Conservation (phyloP, 495 filamentous ascomycete genomes). For the Podospora appendiculata region DNA sequence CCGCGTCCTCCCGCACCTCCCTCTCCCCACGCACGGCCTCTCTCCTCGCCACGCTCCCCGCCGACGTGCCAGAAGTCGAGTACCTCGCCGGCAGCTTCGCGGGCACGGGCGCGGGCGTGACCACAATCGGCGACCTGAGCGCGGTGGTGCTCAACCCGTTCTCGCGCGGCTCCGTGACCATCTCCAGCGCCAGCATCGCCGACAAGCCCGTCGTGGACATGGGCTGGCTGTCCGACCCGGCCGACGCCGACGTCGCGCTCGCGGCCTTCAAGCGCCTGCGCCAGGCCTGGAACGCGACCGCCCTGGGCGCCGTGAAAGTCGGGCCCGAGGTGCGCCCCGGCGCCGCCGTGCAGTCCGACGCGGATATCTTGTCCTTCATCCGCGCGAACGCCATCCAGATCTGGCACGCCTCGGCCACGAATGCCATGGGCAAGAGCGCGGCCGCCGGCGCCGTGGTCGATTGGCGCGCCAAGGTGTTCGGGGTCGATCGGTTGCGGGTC, state of each 20-base stretch:
- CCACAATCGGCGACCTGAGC: constrained; percentile 32
- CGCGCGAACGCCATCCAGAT: constrained; percentile 30
- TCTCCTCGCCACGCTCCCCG: constrained; percentile 34
- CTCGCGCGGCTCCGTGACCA: constrained; percentile 48
- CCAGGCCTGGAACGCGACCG: constrained; percentile 18
- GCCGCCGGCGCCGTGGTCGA: constrained; percentile 21
- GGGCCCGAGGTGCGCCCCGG: constrained; percentile 28
- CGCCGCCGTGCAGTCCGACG: constrained; percentile 33
- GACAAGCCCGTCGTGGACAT: constrained; percentile 41
- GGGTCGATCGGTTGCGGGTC: constrained; percentile 40
- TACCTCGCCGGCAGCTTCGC: constrained; percentile 36
- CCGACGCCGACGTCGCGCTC: constrained; percentile 38
- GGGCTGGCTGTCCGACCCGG: constrained; percentile 34
- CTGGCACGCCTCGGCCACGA: constrained; percentile 45
- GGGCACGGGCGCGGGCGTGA: constrained; percentile 34
- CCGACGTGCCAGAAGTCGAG: constrained; percentile 53
- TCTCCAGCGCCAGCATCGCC: constrained; percentile 29
- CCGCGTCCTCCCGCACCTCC: not conserved
- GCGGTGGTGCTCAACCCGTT: constrained; percentile 34
- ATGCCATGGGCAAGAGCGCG: constrained; percentile 39
- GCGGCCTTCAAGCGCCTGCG: constrained; percentile 36
- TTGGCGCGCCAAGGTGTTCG: constrained; percentile 34
- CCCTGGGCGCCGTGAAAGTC: constrained; percentile 13
- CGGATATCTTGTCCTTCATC: constrained; percentile 38
- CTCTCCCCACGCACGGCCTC: constrained; percentile 31